Base-by-base conservation (phyloP, 768 basidiomycete genomes). In the Dioszegia crocea region DNA sequence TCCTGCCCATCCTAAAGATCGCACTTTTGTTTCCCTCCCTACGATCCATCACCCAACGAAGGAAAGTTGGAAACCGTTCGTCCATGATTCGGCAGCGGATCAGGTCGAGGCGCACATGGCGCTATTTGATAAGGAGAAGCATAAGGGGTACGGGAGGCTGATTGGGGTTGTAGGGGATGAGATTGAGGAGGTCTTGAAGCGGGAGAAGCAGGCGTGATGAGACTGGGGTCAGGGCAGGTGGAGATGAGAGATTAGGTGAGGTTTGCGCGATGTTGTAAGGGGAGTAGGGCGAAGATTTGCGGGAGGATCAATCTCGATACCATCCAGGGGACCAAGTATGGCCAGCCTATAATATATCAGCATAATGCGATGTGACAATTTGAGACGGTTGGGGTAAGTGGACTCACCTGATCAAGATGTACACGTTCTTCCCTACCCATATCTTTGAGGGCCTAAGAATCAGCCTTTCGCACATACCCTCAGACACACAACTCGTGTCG, bases 391-490 rank as follows among this genome's bases (percentile, higher is more conserved):
- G 46, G 26, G 2, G 23, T 26, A 14, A 27, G n/a, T 21, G 21
- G n/a, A 45, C 62, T 51, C 21, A 63, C 64, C 46, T 66, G 62
- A 24, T 59, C 60, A 12, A 59, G 40, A 36, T 65, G 63, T 3
- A 70, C 61, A 40, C 66, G 26, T 48, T 70, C 68, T 45, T 70
- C 68, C 27, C 60, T 44, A 14, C 44, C 52, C 63, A 68, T 60
- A 50, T 65, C 67, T 12, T 55, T 31, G 10, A 68, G 24, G 11
- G 67, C 67, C 67, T 68, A 51, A 4, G 11, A 4, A 46, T 57
- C 38, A 61, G 47, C 56, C n/a, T 11, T 17, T 17, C 24, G 12
- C 19, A n/a, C 4, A 26, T 21, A n/a, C n/a, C n/a, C n/a, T n/a
- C n/a, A n/a, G n/a, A n/a, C n/a, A n/a, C n/a, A n/a, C n/a, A n/a